phyloP scores from a whole-genome alignment of 176 grass and related monocot species.

The Secale cereale region DNA sequence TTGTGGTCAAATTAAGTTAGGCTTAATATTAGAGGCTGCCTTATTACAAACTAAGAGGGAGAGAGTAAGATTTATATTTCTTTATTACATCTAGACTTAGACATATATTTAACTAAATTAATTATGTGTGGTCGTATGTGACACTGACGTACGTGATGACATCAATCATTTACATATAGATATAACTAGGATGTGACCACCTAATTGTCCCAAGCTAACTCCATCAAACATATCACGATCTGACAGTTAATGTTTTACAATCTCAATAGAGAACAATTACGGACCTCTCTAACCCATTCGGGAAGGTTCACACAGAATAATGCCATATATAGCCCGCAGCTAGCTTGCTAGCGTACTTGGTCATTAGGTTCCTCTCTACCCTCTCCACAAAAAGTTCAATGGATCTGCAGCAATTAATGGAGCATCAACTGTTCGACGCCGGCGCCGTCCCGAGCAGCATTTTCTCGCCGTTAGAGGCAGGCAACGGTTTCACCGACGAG shows the following conservation, averaged over 20 bases:
- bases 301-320: not conserved
- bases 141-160: too few species aligned
- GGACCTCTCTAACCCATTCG: not conserved
- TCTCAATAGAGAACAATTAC: not conserved
- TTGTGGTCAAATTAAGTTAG: too few species aligned
- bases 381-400: not conserved
- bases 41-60: too few species aligned
- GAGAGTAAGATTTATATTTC: too few species aligned
- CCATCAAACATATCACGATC: not conserved
- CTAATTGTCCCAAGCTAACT: too few species aligned
- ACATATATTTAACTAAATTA: too few species aligned
- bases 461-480: conserved; percentile 28
- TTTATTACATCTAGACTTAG: too few species aligned
- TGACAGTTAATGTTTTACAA: not conserved
- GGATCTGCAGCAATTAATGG: conserved; percentile 5
- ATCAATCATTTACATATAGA: too few species aligned
- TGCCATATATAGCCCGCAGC: not conserved
- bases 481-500: conserved; percentile 36
- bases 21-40: too few species aligned
- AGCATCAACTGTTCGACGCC: conserved; percentile 31
- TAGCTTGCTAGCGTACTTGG: not conserved
- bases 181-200: not conserved
- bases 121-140: too few species aligned
- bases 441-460: conserved; percentile 34
- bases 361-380: not conserved